These are phyloP conservation scores for Euphorbia schlechtendalii DNA, from an alignment of 441 rosid genomes.

Conservation along the genomic window DNA sequence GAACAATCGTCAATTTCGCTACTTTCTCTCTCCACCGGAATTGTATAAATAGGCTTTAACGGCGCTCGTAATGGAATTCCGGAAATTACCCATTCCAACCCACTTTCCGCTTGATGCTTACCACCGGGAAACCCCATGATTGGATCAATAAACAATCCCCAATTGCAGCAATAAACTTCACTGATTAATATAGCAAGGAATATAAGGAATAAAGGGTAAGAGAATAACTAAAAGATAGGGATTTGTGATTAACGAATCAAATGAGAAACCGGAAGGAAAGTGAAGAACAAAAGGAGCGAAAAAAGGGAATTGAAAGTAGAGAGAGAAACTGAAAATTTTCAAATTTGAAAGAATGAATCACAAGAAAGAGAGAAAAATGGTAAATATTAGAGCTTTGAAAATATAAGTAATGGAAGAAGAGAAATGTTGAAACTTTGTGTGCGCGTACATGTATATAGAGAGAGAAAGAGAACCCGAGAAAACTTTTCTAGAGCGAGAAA, in stretches of 20 bases:
- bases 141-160: background rate
- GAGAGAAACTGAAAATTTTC: background rate
- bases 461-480: conserved; percentile 60
- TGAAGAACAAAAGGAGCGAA: conserved; percentile 16
- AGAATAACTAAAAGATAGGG: conserved; percentile 22
- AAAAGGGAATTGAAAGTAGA: conserved; percentile 5
- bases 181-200: conserved; percentile 12
- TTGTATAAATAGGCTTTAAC: conserved; percentile 48
- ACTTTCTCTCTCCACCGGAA: conserved; percentile 31
- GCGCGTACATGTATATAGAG: too few relatives aligned
- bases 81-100: conserved; percentile 59
- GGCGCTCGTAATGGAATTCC: conserved; percentile 63
- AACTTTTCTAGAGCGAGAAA: conserved; percentile 6
- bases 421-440: too few relatives aligned
- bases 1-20: conserved; percentile 30
- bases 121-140: conserved; percentile 49
- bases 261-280: conserved; percentile 39
- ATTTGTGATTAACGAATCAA: conserved; percentile 30
- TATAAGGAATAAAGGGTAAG: conserved; percentile 27
- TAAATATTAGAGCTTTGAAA: too few relatives aligned
- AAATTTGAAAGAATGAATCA: background rate
- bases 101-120: conserved; percentile 45
- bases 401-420: too few relatives aligned
- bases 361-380: too few relatives aligned
- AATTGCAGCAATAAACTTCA: background rate